Base-by-base conservation (phyloP, 2,329 filamentous ascomycete genomes). In the Acrodontium crateriforme region DNA sequence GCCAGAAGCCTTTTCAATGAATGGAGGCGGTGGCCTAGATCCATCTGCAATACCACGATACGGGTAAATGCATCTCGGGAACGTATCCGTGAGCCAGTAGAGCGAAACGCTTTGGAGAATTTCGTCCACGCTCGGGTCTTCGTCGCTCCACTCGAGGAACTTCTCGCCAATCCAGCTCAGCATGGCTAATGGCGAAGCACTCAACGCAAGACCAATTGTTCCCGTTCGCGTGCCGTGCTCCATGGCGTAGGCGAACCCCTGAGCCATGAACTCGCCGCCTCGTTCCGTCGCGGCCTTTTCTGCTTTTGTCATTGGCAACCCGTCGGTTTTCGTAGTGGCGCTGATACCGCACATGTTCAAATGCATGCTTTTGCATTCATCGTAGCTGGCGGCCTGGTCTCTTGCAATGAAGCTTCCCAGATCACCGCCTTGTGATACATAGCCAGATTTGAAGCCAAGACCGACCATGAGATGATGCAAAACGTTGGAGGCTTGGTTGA, bases 111-210 rank as follows among this genome's bases (percentile, higher is more conserved):
- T 47, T n/a, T 59, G 55, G 3, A 73, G 47, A 8, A 72, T 64
- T 1, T 50, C 39, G 14, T 47, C 34, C 6, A 64, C 32, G 1
- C 49, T 40, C 1, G 59, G 59, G 11, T 46, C 43, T 3, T 50
- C 40, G 34, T 71, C 67, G 2, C 52, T 53, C 67, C 67, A 73
- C 4, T 59, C 60, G 1, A 67, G 46, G 31, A 67, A 65, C 42
- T 71, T 72, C 38, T 73, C 69, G 3, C 62, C 65, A 9, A 67
- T 57, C 62, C 71, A 77, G 5, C 63, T 59, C 2, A 77, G 55
- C 12, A 75, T 42, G 0, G 68, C 65, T 2, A 75, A 35, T 0
- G 72, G 71, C 18, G 55, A 70, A 4, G 63, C 53, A 3, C 60
- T 53, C 1, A 76, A 47, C 0, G 59, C 63, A 4, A 71, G 54